These are phyloP conservation scores for Podaxis sp. DNA, from an alignment of 768 basidiomycete species.

Conservation along the genomic window DNA sequence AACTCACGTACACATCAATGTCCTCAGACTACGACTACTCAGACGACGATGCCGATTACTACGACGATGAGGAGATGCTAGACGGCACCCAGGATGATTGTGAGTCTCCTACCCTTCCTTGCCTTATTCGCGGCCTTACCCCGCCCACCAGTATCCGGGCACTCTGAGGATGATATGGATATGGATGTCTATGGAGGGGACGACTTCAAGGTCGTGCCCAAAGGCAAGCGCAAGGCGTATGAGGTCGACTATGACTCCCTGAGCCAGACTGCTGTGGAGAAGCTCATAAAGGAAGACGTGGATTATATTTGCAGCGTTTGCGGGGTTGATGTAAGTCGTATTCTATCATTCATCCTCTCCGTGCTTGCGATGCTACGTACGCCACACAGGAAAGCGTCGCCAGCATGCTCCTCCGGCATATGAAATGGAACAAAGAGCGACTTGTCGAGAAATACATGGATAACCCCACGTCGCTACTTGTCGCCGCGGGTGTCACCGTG, in stretches of 20 bases:
- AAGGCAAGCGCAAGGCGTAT: constrained; percentile 66
- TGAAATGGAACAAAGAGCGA: constrained; percentile 95
- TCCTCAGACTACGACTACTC: constrained; percentile 70
- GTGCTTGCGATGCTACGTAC: constrained; percentile 1
- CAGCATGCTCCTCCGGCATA: constrained; percentile 74
- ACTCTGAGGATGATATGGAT: constrained; percentile 62
- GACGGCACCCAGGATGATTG: constrained; percentile 61
- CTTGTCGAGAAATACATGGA: constrained; percentile 98
- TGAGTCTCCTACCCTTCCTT: constrained; percentile 24
- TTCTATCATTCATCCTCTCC: constrained; percentile 6
- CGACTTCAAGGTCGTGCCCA: constrained; percentile 57
- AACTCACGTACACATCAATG: constrained; percentile 25
- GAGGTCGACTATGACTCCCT: constrained; percentile 85
- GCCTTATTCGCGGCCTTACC: neutral
- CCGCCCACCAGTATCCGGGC: constrained; percentile 19
- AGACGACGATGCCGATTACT: constrained; percentile 64
- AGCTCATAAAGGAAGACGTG: constrained; percentile 72
- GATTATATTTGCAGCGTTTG: constrained; percentile 88
- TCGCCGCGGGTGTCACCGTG: constrained; percentile 66
- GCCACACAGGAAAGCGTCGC: constrained; percentile 61
- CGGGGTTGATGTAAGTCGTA: constrained; percentile 76
- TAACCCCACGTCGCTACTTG: constrained; percentile 67
- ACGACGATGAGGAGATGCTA: constrained; percentile 72
- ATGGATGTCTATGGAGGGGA: constrained; percentile 55
- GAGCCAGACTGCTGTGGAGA: constrained; percentile 69